Evolutionary conservation across 2,329 filamentous ascomycete genomes (phyloP), one percentile per base, ranked within the genome.

Genomic region (Ophiostoma novo-ulmi): DNA sequence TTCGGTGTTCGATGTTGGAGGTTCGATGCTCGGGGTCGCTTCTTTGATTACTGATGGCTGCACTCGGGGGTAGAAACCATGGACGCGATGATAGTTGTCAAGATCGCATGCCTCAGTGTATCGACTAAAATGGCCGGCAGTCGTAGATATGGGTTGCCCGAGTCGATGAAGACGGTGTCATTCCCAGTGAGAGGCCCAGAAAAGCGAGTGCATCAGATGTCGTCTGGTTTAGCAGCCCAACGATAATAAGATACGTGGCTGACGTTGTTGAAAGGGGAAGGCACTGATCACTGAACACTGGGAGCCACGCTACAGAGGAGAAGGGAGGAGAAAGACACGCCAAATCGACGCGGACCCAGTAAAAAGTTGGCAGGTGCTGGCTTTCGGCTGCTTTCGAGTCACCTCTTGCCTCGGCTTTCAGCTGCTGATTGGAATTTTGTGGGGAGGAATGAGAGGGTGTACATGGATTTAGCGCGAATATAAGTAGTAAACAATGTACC

Each of bases 321-420:
- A 69, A 69, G 64, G 64, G 35, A 41, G 36, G 64, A 58, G 52
- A 67, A 35, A 67, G 22, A 67, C 65, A 67, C 65, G 65, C 65
- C 39, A 67, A 41, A 41, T 5, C 65, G 65, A 65, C 66, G 52
- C 61, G 68, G 66, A 41, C 68, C 67, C 61, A 64, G 66, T 63
- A 41, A 65, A 65, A 67, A 66, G 38, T 22, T 67, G 20, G 36
- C 7, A 26, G 38, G 5, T 48, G 52, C 44, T 69, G 71, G 68
- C 69, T 61, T 61, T 73, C 69, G 61, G 58, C 22, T 52, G 44
- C 26, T 38, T 38, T 66, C 17, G 48, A 63, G 26, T 36, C 58
- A 35, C 22, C 52, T 64, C 65, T 70, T 74, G 73, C 73, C 73
- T 74, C 73, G 73, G 73, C 71, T 71, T 70, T 67, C 72, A 71